Base-by-base conservation (phyloP, 2,329 filamentous ascomycete species). In the Trichoderma oligosporum region DNA sequence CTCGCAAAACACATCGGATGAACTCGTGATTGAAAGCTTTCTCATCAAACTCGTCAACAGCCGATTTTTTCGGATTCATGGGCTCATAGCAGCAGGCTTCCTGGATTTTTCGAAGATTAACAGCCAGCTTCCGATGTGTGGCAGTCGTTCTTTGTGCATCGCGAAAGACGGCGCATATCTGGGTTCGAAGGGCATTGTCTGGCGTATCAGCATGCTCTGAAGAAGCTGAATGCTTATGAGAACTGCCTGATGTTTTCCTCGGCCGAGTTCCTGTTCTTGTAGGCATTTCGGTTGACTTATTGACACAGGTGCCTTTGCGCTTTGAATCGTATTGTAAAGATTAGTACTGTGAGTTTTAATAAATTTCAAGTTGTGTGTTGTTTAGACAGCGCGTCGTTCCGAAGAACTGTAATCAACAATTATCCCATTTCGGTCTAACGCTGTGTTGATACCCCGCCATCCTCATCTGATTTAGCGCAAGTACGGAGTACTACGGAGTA, bases 131-230 rank as follows among this genome's bases (percentile, higher is more conserved):
- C 60, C 93, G 81, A 70, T 99, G 94, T 2, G 89, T 89, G 1
- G 92, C 91, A 0, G 89, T 95, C 1, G 89, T 95, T 65, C 87
- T 86, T 72, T 99, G 94, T 31, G 93, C 91, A 71, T 92, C 88
- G 62, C 82, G 81, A 68, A 92, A 92, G 47, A 91, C 80, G 55
- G 80, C 74, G 68, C 86, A 88, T 52, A 96, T 80, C 68, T 89
- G 87, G 33, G 80, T 81, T 66, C 92, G 88, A 63, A 97, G 76
- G 14, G 81, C 82, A 58, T 83, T 91, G 45, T 84, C 79, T 53
- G 84, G 82, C 3, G 85, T 82, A 70, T 97, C 91, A 65, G 87
- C 82, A 56, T 88, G 87, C 68, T 96, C 91, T 64, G 86, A 81
- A 36, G 88, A 87, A n/a, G 72, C 66, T 4, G 79, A 74, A 4